Evolutionary conservation across 257 asterid genomes (phyloP).

Genomic region (Linaria vulgaris): DNA sequence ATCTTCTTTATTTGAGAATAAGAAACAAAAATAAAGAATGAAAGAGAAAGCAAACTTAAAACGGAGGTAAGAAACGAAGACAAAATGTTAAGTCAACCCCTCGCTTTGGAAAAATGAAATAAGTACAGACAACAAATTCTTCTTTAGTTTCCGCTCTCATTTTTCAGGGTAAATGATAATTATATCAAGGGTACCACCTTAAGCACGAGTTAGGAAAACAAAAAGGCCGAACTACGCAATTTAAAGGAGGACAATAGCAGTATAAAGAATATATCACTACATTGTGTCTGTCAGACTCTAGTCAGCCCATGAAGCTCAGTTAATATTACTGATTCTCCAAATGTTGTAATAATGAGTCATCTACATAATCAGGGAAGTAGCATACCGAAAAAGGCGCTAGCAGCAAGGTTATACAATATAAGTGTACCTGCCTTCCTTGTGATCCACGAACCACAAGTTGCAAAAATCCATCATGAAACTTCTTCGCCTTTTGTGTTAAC

Average conservation of each 20-base stretch:
- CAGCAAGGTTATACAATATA: slow-evolving; percentile 1
- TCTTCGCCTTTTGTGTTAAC: slow-evolving; percentile 74
- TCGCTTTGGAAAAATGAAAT: not conserved
- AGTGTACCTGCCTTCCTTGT: slow-evolving; percentile 68
- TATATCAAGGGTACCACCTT: not conserved
- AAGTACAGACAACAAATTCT: not conserved
- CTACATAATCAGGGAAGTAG: slow-evolving; percentile 17
- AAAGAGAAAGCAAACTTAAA: not conserved
- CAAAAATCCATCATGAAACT: slow-evolving; percentile 72
- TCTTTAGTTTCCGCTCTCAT: slow-evolving; percentile 1
- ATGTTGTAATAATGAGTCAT: slow-evolving; percentile 1
- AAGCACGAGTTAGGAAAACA: not conserved
- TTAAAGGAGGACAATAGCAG: not conserved
- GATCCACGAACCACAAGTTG: slow-evolving; percentile 59
- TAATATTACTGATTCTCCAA: not conserved
- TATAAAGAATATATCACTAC: slow-evolving; percentile 8
- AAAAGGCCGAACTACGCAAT: not conserved
- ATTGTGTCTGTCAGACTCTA: not conserved
- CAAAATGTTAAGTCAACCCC: not conserved
- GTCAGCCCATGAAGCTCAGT: not conserved
- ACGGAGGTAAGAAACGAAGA: not conserved
- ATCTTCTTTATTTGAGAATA: not conserved
- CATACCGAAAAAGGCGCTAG: slow-evolving; percentile 8
- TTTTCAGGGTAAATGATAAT: slow-evolving; percentile 10
- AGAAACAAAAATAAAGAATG: not conserved